A percentile compares a stretch with the other conserved stretches of the same genome.
Evolutionary conservation across 441 rosid species (phyloP).

Genomic region (Croton laevigatus): DNA sequence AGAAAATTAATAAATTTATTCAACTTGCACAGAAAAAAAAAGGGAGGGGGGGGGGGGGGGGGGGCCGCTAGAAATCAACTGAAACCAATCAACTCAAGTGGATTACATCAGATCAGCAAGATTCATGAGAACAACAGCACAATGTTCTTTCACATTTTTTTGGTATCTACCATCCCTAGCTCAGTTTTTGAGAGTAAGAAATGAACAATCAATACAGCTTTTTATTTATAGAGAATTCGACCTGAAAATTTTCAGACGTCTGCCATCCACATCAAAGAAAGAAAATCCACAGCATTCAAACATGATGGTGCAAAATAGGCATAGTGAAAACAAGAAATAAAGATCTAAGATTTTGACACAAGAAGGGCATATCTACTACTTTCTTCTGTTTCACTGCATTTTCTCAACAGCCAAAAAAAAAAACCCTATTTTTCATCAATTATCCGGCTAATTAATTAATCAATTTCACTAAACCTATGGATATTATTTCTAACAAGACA

Average conservation of each 20-base stretch:
- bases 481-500: too few relatives aligned
- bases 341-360: conserved; percentile 21
- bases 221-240: conserved; percentile 9
- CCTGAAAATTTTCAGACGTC: conserved; percentile 6
- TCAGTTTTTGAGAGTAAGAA: background rate
- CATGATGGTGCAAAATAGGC: background rate
- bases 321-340: background rate
- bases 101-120: conserved; percentile 6
- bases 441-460: too few relatives aligned
- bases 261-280: conserved; percentile 2
- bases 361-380: background rate
- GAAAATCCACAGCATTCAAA: conserved; percentile 15
- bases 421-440: too few relatives aligned
- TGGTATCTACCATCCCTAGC: background rate
- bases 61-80: too few relatives aligned
- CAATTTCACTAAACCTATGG: too few relatives aligned
- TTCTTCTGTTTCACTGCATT: background rate
- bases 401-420: conserved; percentile 13
- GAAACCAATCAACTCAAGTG: background rate
- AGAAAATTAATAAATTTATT: background rate
- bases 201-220: background rate
- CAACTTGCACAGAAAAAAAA: background rate
- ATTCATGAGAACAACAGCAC: background rate
- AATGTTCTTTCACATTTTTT: background rate
- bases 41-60: too few relatives aligned